Conservation (phyloP, 306 rosid species). For the Quillaja saponaria region DNA sequence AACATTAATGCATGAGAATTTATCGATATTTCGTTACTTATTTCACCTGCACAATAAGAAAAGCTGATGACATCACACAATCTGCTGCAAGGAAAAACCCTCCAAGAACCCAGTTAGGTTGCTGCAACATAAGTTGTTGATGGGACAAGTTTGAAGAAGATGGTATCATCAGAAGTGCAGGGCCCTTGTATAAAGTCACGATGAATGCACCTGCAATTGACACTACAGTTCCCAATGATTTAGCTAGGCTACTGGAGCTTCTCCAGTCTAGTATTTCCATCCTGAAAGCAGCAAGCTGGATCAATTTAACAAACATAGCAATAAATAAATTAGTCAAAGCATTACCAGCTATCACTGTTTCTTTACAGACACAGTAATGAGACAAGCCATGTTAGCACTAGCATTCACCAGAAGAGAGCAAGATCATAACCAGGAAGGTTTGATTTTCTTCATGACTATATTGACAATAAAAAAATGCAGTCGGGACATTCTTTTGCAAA, state of each 20-base stretch:
- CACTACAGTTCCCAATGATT: conserved; percentile 63
- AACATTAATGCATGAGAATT: conserved; percentile 1
- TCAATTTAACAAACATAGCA: conserved; percentile 20
- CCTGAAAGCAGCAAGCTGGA: conserved; percentile 47
- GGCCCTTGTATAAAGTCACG: conserved; percentile 82
- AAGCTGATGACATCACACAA: conserved; percentile 57
- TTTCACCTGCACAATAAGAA: conserved; percentile 60
- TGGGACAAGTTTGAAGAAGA: conserved; percentile 37
- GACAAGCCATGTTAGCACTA: no score
- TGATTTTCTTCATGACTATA: no score
- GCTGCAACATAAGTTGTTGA: conserved; percentile 39
- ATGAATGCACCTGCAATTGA: conserved; percentile 77
- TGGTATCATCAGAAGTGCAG: conserved; percentile 45
- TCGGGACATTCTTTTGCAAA: no score
- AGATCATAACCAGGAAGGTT: no score
- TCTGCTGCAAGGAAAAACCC: conserved; percentile 54
- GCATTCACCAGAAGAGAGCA: no score
- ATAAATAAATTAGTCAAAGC: conserved; percentile 9
- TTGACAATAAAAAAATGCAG: no score
- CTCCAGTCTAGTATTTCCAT: conserved; percentile 68
- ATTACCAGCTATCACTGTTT: no score
- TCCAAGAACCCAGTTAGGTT: conserved; percentile 68
- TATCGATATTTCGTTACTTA: conserved; percentile 8
- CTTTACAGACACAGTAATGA: no score
- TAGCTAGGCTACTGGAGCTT: conserved; percentile 60